Evolutionary conservation across 2,329 filamentous ascomycete species (phyloP).

Genomic region (Colletotrichum somersetense): DNA sequence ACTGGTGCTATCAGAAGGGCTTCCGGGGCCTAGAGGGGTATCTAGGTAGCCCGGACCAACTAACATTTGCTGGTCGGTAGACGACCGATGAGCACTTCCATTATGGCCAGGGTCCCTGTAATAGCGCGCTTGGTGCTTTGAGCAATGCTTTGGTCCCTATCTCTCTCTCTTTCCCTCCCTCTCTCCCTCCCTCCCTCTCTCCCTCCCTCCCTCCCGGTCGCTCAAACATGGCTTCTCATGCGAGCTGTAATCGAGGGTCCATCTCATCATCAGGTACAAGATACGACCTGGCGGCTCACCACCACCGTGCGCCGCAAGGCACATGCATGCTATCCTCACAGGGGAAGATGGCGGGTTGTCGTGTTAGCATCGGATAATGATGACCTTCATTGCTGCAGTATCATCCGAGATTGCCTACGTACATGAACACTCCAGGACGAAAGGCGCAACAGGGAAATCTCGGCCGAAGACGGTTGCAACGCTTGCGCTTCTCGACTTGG

Average conservation of each 20-base stretch:
- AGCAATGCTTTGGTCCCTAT: constrained; percentile 18
- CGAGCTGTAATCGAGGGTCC: constrained; percentile 5
- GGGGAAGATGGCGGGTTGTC: neutral
- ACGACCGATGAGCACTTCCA: constrained; percentile 19
- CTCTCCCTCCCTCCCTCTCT: neutral
- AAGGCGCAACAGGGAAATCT: constrained; percentile 22
- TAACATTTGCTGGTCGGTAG: constrained; percentile 1
- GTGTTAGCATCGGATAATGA: constrained; percentile 18
- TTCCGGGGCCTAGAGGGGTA: constrained; percentile 20
- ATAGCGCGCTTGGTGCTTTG: constrained; percentile 24
- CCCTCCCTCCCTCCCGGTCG: neutral
- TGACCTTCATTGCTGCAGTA: constrained; percentile 35
- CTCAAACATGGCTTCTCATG: constrained; percentile 19
- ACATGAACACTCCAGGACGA: constrained; percentile 30
- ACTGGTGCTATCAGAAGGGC: constrained; percentile 10
- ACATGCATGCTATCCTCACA: neutral
- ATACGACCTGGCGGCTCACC: constrained; percentile 10
- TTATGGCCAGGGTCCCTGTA: constrained; percentile 10
- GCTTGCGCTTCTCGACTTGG: constrained; percentile 26
- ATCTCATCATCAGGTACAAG: neutral
- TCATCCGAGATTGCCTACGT: constrained; percentile 45
- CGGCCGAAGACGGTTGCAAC: constrained; percentile 26
- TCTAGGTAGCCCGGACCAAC: constrained; percentile 6
- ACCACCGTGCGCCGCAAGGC: neutral
- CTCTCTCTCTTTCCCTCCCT: no score